A percentile compares a stretch with the other conserved stretches of the same genome.
These are phyloP conservation scores for Nicotiana noctiflora DNA, from an alignment of 257 asterid species.

Conservation along the genomic window DNA sequence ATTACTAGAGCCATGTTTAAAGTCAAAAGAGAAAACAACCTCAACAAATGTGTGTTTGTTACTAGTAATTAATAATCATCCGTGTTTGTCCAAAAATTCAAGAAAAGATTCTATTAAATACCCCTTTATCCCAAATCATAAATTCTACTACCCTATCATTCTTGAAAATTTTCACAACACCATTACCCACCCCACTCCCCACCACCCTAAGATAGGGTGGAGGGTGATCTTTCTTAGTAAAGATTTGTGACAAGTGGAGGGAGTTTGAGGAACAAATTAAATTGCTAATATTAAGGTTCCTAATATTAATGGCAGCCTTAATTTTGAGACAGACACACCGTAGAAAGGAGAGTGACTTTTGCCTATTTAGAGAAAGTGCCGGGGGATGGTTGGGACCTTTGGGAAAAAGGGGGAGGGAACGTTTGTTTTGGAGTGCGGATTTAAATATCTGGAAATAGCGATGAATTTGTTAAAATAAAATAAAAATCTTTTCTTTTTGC, in stretches of 20 bases:
- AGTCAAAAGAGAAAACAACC: not conserved
- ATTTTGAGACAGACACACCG: not conserved
- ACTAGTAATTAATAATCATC: not conserved
- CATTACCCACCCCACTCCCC: not conserved
- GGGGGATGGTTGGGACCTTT: not conserved
- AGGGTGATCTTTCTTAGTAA: not conserved
- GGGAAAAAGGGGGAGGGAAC: too few species aligned
- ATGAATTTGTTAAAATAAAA: too few species aligned
- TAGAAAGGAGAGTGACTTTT: not conserved
- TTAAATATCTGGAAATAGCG: not conserved
- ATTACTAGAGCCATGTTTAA: not conserved
- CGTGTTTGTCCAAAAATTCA: not conserved
- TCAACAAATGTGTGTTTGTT: too few species aligned
- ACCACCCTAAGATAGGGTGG: not conserved
- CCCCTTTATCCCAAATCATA: not conserved
- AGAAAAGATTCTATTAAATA: not conserved
- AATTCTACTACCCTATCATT: not conserved
- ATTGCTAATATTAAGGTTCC: not conserved
- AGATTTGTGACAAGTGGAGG: constrained; percentile 3
- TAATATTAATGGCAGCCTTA: not conserved
- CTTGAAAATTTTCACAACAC: not conserved
- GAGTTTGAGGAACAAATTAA: not conserved
- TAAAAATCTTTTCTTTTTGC: too few species aligned
- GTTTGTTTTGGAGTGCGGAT: not conserved
- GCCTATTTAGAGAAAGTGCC: not conserved